Conservation (phyloP, 2,329 filamentous ascomycete genomes). For the Xylariaceae sp. region DNA sequence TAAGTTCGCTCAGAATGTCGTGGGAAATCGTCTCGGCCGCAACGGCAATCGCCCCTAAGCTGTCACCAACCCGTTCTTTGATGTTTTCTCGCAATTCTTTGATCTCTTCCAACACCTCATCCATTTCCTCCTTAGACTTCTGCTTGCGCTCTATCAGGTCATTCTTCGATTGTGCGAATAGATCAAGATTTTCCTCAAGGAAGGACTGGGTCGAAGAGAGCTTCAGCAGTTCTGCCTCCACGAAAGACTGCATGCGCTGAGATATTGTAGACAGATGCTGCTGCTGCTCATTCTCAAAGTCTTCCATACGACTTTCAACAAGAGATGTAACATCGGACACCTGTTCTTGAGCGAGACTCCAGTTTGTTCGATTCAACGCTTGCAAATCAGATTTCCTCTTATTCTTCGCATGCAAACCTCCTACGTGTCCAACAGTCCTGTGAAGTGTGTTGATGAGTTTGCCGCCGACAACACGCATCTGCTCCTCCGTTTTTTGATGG, state of each 20-base stretch:
- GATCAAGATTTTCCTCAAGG: slow-evolving; percentile 63
- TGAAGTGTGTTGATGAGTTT: slow-evolving; percentile 75
- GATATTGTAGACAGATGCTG: slow-evolving; percentile 65
- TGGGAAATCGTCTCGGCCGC: slow-evolving; percentile 86
- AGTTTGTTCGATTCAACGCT: slow-evolving; percentile 70
- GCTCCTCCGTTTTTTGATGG: slow-evolving; percentile 78
- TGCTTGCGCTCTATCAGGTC: slow-evolving; percentile 65
- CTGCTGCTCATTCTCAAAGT: slow-evolving; percentile 70
- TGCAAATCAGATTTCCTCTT: slow-evolving; percentile 82
- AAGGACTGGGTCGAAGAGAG: slow-evolving; percentile 67
- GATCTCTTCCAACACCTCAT: slow-evolving; percentile 86
- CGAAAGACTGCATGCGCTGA: slow-evolving; percentile 70
- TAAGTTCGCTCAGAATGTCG: slow-evolving; percentile 82
- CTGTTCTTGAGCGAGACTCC: slow-evolving; percentile 71
- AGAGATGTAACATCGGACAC: slow-evolving; percentile 72
- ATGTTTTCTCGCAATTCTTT: slow-evolving; percentile 84
- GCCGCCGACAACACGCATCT: slow-evolving; percentile 68
- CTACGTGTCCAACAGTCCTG: slow-evolving; percentile 74
- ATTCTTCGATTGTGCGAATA: slow-evolving; percentile 64
- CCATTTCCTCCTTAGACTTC: slow-evolving; percentile 78
- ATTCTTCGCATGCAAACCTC: slow-evolving; percentile 80
- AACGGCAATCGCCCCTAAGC: slow-evolving; percentile 74
- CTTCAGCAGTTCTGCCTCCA: slow-evolving; percentile 68
- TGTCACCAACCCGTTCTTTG: slow-evolving; percentile 79
- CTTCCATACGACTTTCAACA: slow-evolving; percentile 70